Base-by-base conservation (phyloP, 106 monocot genomes). In the Agapanthus africanus region DNA sequence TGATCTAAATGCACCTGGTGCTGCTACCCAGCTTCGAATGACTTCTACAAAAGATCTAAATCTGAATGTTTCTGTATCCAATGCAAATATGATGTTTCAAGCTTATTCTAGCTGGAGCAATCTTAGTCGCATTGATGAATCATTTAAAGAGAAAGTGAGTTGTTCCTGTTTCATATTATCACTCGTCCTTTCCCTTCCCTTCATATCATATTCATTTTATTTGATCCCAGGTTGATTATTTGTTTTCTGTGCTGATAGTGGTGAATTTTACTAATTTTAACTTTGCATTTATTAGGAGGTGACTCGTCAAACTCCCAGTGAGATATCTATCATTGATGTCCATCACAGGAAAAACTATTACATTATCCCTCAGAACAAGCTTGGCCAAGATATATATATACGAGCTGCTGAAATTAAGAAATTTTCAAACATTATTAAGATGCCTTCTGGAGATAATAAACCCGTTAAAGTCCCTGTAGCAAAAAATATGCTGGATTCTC, bases 41-140 rank as follows among this genome's bases (percentile, higher is more conserved):
- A 78, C 87, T 57, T 84, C 97, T 36, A 85, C 84, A 11, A 82
- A 76, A 51, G 89, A 84, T 79, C 67, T 97, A 34, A 92, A 87
- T 67, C 21, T 92, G 41, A 97, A 92, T 73, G 36, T 97, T 42
- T 97, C 97, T 15, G 84, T 84, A 37, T 92, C 92, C 49, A 88
- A 97, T 70, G 66, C 71, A 36, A 97, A 97, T 57, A 82, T 90
- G 89, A 66, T 97, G 56, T 78, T 86, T 73, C 91, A 97, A 84
- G 97, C 97, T 73, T 92, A 89, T 69, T 81, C 89, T 74, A 97
- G 97, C 80, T 97, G 97, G 97, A 86, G 73, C 65, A 92, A 82
- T 74, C 78, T 97, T 41, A 82, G 76, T 63, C 72, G 66, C 33
- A 70, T 80, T 68, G 71, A 86, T 72, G 77, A 84, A 75, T 56